These are phyloP conservation scores for Phytopythium sindhum DNA, from an alignment of 352 stramenopile genomes.

Conservation along the genomic window DNA sequence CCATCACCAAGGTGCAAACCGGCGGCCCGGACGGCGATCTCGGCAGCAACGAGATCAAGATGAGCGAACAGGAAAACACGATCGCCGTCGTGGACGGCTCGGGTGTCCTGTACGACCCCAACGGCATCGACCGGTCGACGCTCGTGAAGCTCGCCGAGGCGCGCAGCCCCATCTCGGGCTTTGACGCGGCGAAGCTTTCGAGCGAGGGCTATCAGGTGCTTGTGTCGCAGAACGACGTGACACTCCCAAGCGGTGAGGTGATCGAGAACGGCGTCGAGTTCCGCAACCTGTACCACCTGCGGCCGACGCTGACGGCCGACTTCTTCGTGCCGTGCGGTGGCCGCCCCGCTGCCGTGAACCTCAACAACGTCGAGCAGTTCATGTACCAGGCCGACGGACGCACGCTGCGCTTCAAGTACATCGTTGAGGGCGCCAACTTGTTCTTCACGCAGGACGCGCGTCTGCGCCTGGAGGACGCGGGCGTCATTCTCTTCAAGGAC, in stretches of 20 bases:
- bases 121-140: constrained; percentile 91
- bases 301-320: constrained; percentile 89
- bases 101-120: constrained; percentile 93
- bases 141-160: constrained; percentile 91
- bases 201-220: constrained; percentile 61
- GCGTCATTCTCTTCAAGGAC: constrained; percentile 97
- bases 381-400: constrained; percentile 66
- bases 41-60: constrained; percentile 97
- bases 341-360: constrained; percentile 94
- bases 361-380: constrained; percentile 93
- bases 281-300: constrained; percentile 97
- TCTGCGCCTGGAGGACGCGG: constrained; percentile 91
- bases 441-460: constrained; percentile 96
- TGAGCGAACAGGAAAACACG: constrained; percentile 94
- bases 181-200: constrained; percentile 78
- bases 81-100: constrained; percentile 94
- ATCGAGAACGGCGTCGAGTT: constrained; percentile 94
- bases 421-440: constrained; percentile 97
- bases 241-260: constrained; percentile 57
- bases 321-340: constrained; percentile 97
- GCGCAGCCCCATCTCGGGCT: constrained; percentile 87
- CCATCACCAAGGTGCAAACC: constrained; percentile 97
- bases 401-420: constrained; percentile 90
- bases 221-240: constrained; percentile 72
- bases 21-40: constrained; percentile 97